These are phyloP conservation scores for Jackrogersella minutella DNA, from an alignment of 495 filamentous ascomycete genomes.

Conservation along the genomic window DNA sequence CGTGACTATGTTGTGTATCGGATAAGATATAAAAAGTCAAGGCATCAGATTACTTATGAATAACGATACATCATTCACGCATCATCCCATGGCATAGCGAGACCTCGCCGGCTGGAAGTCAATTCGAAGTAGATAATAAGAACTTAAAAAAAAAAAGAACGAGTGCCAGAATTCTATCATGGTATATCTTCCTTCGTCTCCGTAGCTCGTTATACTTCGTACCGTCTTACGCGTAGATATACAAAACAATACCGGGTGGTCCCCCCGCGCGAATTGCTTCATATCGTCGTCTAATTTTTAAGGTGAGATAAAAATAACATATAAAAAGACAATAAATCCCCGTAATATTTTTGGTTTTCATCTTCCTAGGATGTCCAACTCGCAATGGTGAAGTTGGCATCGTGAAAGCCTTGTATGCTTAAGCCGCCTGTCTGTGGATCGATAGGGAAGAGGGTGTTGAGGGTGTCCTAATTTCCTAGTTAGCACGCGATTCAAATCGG, in stretches of 20 bases:
- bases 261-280: conserved; percentile 25
- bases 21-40: too few relatives aligned
- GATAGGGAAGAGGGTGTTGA: conserved; percentile 48
- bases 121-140: neutral
- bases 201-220: conserved; percentile 13
- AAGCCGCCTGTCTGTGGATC: conserved; percentile 50
- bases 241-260: neutral
- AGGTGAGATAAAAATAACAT: conserved; percentile 15
- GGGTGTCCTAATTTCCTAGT: conserved; percentile 39
- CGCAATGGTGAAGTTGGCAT: conserved; percentile 40
- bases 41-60: too few relatives aligned
- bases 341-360: neutral
- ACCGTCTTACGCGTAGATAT: conserved; percentile 4
- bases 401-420: conserved; percentile 46
- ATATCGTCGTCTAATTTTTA: conserved; percentile 17
- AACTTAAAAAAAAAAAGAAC: neutral
- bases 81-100: too few relatives aligned
- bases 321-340: neutral
- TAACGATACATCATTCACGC: too few relatives aligned
- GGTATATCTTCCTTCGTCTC: conserved; percentile 10
- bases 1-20: neutral
- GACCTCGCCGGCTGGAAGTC: too few relatives aligned
- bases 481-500: neutral
- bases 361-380: conserved; percentile 30
- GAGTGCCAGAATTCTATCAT: conserved; percentile 12